Evolutionary conservation across 768 basidiomycete species (phyloP).

Genomic region (Exidia glandulosa): DNA sequence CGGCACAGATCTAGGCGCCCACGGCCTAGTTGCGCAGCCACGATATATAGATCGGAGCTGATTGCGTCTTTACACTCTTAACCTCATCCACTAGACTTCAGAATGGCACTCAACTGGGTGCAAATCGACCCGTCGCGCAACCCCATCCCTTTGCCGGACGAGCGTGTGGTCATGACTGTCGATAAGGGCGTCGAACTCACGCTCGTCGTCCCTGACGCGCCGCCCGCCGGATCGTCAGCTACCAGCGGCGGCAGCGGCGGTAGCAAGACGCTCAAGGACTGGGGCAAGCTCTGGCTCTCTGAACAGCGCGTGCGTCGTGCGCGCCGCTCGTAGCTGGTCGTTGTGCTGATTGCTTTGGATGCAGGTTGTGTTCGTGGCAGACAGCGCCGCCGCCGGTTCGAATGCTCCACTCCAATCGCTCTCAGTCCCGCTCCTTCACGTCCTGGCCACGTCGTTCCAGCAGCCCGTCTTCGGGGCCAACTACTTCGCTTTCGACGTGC

Average conservation of each 20-base stretch:
- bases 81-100: too few relatives aligned
- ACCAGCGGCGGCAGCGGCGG: conserved; percentile 46
- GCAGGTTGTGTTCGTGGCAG: conserved; percentile 51
- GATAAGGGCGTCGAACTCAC: conserved; percentile 47
- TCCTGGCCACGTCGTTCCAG: conserved; percentile 60
- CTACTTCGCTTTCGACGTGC: conserved; percentile 53
- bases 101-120: conserved; percentile 79
- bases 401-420: conserved; percentile 30
- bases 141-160: conserved; percentile 54
- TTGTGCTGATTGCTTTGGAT: background rate
- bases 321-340: background rate
- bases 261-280: conserved; percentile 43
- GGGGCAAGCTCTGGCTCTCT: conserved; percentile 53
- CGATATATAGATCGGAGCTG: too few relatives aligned
- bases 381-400: conserved; percentile 4
- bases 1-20: too few relatives aligned
- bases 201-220: conserved; percentile 45
- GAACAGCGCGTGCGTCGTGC: conserved; percentile 52
- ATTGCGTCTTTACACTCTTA: too few relatives aligned
- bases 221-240: conserved; percentile 27
- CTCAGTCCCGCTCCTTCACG: conserved; percentile 47
- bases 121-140: conserved; percentile 48
- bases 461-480: conserved; percentile 67
- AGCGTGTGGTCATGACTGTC: conserved; percentile 45
- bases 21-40: too few relatives aligned